Base-by-base conservation (phyloP, 2,329 filamentous ascomycete species). In the Beauveria caledonica region DNA sequence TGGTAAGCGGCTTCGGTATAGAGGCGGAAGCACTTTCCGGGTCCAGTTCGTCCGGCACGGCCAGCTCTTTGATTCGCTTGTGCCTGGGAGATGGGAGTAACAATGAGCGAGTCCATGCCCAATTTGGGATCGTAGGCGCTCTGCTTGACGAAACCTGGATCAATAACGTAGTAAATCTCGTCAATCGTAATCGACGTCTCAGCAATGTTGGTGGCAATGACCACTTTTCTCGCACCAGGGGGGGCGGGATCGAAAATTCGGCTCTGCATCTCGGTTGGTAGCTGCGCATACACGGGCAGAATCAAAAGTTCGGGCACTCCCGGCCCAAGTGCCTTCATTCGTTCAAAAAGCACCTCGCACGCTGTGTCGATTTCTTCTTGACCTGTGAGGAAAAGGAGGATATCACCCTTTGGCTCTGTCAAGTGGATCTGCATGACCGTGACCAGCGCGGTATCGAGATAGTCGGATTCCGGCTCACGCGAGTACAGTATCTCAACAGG, bases 361-460 rank as follows among this genome's bases (percentile, higher is more conserved):
- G 88, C 86, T 0, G 92, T 96, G 69, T 99, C 94, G 64, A 99
- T 99, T 73, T 99, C 95, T 73, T 99, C 94, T 70, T 97, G 92
- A 6, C 94, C 94, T 0, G 95, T 99, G 67, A 99, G 81, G 77
- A 99, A 99, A 1, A 99, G 80, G n/a, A 99, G 76, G 56, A 99
- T 97, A 69, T 99, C 95, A 65, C 94, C 94, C 19, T 87, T 82
- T 7, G 92, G 91, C 69, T 99, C 94, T 1, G 89, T 94, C 19
- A 99, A 77, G 71, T 99, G 94, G 59, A 99, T 97, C 70, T 97
- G 91, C 93, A 99, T 97, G 52, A 97, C 92, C 0, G 94, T 97
- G 15, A 92, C 89, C n/a, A 99, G 78, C 0, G 94, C 92, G 1
- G 92, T 87, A 71, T 97, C 94, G 15, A 99, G 79, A 67, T 99